phyloP scores from a whole-genome alignment of 345 rosid species.

The Lepidium aucheri region DNA sequence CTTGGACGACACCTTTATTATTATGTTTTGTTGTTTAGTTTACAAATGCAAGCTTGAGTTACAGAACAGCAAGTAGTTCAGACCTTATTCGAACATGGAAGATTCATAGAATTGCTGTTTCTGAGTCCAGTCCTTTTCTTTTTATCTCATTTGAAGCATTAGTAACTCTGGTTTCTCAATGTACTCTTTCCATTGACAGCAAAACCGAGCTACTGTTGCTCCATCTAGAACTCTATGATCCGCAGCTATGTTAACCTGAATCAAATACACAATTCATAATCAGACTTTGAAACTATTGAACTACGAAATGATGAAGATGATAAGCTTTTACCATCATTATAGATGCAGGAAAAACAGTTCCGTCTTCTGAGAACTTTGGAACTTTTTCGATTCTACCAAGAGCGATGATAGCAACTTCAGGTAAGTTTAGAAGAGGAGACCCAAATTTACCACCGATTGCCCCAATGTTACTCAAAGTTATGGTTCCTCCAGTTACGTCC shows the following conservation, averaged over 20 bases:
- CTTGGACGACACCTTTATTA: not conserved
- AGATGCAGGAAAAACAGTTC: constrained; percentile 55
- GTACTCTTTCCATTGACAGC: constrained; percentile 77
- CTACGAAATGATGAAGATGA: not conserved
- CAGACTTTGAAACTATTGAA: not conserved
- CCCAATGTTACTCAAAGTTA: constrained; percentile 86
- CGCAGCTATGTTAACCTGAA: constrained; percentile 77
- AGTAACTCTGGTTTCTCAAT: constrained; percentile 83
- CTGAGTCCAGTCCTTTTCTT: not conserved
- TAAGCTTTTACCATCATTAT: constrained; percentile 55
- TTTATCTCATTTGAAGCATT: constrained; percentile 62
- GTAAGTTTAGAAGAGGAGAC: constrained; percentile 77
- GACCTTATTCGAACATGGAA: not conserved
- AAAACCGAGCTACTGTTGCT: constrained; percentile 82
- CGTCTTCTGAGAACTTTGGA: constrained; percentile 55
- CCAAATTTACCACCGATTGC: constrained; percentile 93
- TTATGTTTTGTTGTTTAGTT: not conserved
- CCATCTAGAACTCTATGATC: constrained; percentile 96
- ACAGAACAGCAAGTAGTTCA: not conserved
- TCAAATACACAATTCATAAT: not conserved
- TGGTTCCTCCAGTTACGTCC: constrained; percentile 80
- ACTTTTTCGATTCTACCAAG: constrained; percentile 82
- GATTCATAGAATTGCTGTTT: not conserved
- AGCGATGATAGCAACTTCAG: constrained; percentile 88
- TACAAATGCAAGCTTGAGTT: not conserved